A percentile compares a stretch with the other conserved stretches of the same genome.
Conservation (phyloP, 2,329 filamentous ascomycete species). For the Pestalotiopsis sp. region DNA sequence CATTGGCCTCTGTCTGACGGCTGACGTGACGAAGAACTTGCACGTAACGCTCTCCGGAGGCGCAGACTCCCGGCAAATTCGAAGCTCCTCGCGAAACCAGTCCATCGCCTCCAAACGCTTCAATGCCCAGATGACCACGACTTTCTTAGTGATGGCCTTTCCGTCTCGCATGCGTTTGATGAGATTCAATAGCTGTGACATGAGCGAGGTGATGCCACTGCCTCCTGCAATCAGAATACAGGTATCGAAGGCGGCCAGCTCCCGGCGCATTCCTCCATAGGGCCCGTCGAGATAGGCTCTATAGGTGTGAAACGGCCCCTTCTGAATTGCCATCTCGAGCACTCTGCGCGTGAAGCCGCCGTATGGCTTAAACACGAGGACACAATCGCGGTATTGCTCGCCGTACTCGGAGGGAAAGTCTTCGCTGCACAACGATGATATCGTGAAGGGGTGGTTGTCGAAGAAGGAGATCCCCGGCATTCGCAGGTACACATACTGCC, state of each 20-base stretch:
- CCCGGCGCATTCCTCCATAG: slow-evolving; percentile 91
- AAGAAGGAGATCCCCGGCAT: slow-evolving; percentile 91
- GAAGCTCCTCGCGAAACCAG: slow-evolving; percentile 94
- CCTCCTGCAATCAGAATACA: slow-evolving; percentile 92
- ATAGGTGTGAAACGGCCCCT: slow-evolving; percentile 90
- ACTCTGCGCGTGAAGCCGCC: slow-evolving; percentile 87
- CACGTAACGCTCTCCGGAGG: slow-evolving; percentile 88
- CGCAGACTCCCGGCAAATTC: slow-evolving; percentile 87
- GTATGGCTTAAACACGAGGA: slow-evolving; percentile 89
- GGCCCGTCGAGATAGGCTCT: slow-evolving; percentile 91
- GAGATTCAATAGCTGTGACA: slow-evolving; percentile 88
- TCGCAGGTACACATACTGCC: slow-evolving; percentile 91
- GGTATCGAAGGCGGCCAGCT: slow-evolving; percentile 89
- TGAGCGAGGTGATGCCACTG: slow-evolving; percentile 90
- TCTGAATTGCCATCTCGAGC: slow-evolving; percentile 78
- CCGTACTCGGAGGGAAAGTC: slow-evolving; percentile 94
- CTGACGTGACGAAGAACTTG: slow-evolving; percentile 90
- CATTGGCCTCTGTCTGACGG: slow-evolving; percentile 54
- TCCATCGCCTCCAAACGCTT: slow-evolving; percentile 93
- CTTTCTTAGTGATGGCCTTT: slow-evolving; percentile 87
- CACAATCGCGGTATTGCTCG: slow-evolving; percentile 84
- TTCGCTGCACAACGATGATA: slow-evolving; percentile 88
- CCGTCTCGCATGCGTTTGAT: slow-evolving; percentile 96
- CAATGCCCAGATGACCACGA: slow-evolving; percentile 92
- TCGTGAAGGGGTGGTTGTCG: slow-evolving; percentile 95